Conservation (phyloP, 2,329 filamentous ascomycete species). For the Paecilomyces formosus region DNA sequence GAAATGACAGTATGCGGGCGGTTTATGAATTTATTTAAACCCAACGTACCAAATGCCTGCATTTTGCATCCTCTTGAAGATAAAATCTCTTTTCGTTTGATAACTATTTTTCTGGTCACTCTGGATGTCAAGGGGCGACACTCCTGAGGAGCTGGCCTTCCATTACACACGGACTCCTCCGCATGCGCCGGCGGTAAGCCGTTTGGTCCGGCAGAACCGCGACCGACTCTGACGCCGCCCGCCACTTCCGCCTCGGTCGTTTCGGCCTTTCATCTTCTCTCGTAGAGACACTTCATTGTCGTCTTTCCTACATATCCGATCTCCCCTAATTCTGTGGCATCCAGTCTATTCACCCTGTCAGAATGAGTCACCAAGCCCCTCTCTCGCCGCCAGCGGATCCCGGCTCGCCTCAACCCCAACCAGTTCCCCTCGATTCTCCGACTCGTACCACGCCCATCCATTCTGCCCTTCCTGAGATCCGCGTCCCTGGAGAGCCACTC, state of each 20-base stretch:
- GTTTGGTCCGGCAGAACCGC: constrained; percentile 1
- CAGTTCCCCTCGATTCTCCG: constrained; percentile 26
- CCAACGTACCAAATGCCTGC: constrained; percentile 33
- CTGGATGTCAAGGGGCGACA: not conserved
- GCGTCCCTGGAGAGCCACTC: constrained; percentile 28
- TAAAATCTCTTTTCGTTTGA: not conserved
- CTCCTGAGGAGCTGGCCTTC: not conserved
- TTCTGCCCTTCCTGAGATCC: constrained; percentile 29
- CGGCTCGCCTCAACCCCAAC: constrained; percentile 8
- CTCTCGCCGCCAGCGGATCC: constrained; percentile 30
- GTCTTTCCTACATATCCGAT: not conserved
- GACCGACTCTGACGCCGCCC: not conserved
- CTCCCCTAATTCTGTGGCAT: not conserved
- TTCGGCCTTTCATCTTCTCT: not conserved
- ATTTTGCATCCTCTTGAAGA: constrained; percentile 15
- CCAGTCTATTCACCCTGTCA: not conserved
- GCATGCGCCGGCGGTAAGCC: not conserved
- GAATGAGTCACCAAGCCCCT: constrained; percentile 20
- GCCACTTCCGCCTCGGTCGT: not conserved
- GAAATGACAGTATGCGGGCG: not conserved
- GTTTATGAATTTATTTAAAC: constrained; percentile 5
- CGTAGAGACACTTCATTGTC: not conserved
- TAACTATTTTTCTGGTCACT: not conserved
- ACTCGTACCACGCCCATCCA: constrained; percentile 33
- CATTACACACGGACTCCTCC: not conserved